Evolutionary conservation across 768 basidiomycete species (phyloP).

Genomic region (Lactarius pseudohatsudake): DNA sequence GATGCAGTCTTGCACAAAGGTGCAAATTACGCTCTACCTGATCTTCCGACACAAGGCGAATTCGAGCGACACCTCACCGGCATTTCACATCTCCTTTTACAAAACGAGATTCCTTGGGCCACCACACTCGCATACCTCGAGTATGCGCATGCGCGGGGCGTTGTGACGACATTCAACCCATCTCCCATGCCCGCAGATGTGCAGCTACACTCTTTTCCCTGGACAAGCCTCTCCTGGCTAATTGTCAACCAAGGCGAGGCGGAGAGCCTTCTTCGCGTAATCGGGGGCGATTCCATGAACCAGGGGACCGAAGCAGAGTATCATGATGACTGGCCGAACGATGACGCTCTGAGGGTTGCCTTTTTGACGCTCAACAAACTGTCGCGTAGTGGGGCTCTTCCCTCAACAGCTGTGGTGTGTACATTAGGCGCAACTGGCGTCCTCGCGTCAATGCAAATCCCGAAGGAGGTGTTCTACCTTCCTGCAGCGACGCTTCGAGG

Average conservation of each 20-base stretch:
- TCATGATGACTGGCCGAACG: constrained; percentile 18
- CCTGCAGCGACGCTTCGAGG: constrained; percentile 49
- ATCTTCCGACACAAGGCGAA: constrained; percentile 32
- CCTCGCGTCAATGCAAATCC: constrained; percentile 41
- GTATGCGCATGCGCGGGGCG: constrained; percentile 19
- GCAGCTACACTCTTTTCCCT: constrained; percentile 48
- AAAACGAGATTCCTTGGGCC: constrained; percentile 54
- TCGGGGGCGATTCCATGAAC: constrained; percentile 4
- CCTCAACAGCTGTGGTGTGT: constrained; percentile 48
- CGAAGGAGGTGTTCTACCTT: constrained; percentile 37
- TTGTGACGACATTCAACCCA: constrained; percentile 51
- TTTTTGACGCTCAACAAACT: constrained; percentile 31
- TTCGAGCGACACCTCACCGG: constrained; percentile 33
- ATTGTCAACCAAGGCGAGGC: constrained; percentile 58
- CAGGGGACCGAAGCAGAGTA: constrained; percentile 1
- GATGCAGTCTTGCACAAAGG: constrained; percentile 53
- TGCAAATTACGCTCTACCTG: constrained; percentile 50
- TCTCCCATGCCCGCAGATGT: constrained; percentile 50
- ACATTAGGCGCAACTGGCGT: constrained; percentile 57
- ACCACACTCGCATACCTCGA: constrained; percentile 43
- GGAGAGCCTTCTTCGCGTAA: constrained; percentile 26
- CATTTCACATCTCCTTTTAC: constrained; percentile 54
- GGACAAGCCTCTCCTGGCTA: constrained; percentile 53
- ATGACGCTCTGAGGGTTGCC: constrained; percentile 26
- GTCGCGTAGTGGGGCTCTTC: constrained; percentile 30